Conservation (phyloP, 1,284 basidiomycete genomes). For the Ceratobasidium sp. region DNA sequence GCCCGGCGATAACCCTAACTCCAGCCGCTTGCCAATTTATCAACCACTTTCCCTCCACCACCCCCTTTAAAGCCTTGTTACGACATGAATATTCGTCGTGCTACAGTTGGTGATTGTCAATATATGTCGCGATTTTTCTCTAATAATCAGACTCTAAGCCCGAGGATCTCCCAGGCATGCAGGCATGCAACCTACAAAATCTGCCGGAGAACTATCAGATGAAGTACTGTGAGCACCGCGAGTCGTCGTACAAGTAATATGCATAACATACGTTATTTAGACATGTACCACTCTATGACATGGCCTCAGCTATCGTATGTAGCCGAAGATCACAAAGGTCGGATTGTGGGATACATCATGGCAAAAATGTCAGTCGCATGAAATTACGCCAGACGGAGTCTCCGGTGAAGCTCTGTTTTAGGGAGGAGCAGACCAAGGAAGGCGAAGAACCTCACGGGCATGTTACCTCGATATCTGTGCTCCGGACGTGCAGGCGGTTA, state of each 20-base stretch:
- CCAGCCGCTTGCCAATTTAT: constrained; percentile 11
- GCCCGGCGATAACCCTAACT: constrained; percentile 16
- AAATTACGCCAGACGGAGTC: background rate
- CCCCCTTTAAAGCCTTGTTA: background rate
- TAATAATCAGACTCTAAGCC: constrained; percentile 52
- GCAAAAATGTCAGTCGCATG: constrained; percentile 81
- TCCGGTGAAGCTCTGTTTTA: constrained; percentile 51
- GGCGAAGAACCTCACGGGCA: constrained; percentile 79
- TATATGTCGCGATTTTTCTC: background rate
- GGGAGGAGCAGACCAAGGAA: constrained; percentile 75
- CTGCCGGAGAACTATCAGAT: constrained; percentile 88
- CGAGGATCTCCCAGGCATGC: constrained; percentile 86
- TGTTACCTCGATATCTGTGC: constrained; percentile 91
- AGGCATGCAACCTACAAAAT: constrained; percentile 88
- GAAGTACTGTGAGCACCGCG: constrained; percentile 77
- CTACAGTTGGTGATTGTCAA: constrained; percentile 44
- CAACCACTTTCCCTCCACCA: background rate
- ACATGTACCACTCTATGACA: constrained; percentile 87
- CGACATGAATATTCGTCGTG: constrained; percentile 48
- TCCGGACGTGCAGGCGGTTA: constrained; percentile 83
- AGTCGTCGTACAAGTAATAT: background rate
- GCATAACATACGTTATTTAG: constrained; percentile 58
- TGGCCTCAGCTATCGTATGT: constrained; percentile 97
- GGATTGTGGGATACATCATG: constrained; percentile 93
- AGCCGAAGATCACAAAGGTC: constrained; percentile 88